Evolutionary conservation across 192 early-diverging fungal genomes (phyloP).

Genomic region (Phycomyces blakesleeanus): DNA sequence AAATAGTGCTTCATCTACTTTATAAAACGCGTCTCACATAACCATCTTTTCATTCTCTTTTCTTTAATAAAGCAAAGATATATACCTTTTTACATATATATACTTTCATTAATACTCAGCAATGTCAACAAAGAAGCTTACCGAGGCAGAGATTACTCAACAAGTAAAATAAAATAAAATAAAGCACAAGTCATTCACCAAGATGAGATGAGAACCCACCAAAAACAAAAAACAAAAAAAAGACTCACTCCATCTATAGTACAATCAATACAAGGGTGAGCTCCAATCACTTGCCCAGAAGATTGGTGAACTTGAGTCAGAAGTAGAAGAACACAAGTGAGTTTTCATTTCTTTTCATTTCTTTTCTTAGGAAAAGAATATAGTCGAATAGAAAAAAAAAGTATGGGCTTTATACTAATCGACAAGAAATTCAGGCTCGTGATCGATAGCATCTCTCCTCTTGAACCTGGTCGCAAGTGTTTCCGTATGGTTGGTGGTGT

Average conservation of each 20-base stretch:
- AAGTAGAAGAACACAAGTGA: conserved; percentile 92
- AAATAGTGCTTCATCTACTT: too few relatives aligned
- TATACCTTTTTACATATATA: too few relatives aligned
- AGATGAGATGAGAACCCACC: neutral
- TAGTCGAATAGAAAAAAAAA: too few relatives aligned
- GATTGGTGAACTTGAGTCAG: conserved; percentile 90
- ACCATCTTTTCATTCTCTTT: too few relatives aligned
- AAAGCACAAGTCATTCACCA: neutral
- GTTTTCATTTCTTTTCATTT: neutral
- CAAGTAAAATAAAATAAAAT: conserved; percentile 11
- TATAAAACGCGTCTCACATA: too few relatives aligned
- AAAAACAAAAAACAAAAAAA: too few relatives aligned
- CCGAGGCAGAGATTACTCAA: conserved; percentile 22
- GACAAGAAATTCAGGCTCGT: conserved; percentile 63
- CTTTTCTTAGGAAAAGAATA: too few relatives aligned
- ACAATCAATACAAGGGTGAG: conserved; percentile 75
- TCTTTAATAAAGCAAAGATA: too few relatives aligned
- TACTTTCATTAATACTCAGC: too few relatives aligned
- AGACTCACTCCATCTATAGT: conserved; percentile 7
- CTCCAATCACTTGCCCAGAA: conserved; percentile 83
- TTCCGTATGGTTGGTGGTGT: conserved; percentile 93
- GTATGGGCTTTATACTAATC: too few relatives aligned
- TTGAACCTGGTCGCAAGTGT: conserved; percentile 82
- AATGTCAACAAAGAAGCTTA: conserved; percentile 11
- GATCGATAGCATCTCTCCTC: conserved; percentile 87